A percentile compares a stretch with the other conserved stretches of the same genome.
These are phyloP conservation scores for Suillus occidentalis DNA, from an alignment of 768 basidiomycete genomes.

Conservation along the genomic window DNA sequence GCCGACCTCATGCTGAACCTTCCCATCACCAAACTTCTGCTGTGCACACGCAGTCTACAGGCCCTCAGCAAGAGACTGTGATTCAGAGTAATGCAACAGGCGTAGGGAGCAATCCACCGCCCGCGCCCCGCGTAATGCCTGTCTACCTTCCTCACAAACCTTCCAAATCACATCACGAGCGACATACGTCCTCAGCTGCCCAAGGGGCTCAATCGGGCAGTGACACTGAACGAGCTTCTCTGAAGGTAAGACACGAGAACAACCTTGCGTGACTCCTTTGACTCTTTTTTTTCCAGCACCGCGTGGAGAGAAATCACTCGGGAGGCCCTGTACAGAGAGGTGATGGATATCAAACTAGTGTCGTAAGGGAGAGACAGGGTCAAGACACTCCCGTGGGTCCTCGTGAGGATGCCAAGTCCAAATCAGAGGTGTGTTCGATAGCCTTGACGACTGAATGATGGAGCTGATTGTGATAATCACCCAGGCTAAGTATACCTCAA, in stretches of 20 bases:
- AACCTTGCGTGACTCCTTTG: constrained; percentile 12
- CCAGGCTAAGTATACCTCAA: constrained; percentile 5
- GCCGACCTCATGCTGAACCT: constrained; percentile 31
- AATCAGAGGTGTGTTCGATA: constrained; percentile 24
- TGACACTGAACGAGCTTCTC: constrained; percentile 26
- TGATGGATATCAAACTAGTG: constrained; percentile 21
- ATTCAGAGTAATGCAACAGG: constrained; percentile 22
- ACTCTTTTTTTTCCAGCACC: constrained; percentile 21
- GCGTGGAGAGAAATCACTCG: constrained; percentile 33
- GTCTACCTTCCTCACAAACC: constrained; percentile 36
- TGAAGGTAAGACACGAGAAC: constrained; percentile 28
- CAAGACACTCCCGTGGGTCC: constrained; percentile 20
- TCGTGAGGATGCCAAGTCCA: constrained; percentile 29
- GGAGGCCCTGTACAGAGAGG: constrained; percentile 32
- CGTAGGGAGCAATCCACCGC: constrained; percentile 28
- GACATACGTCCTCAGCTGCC: constrained; percentile 21
- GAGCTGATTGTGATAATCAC: background rate
- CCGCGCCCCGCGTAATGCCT: constrained; percentile 37
- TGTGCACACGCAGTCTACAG: constrained; percentile 18
- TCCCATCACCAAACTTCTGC: constrained; percentile 29
- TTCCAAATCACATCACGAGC: constrained; percentile 29
- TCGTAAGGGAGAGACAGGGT: constrained; percentile 28
- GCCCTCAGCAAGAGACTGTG: constrained; percentile 19
- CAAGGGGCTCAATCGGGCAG: constrained; percentile 35
- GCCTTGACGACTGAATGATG: background rate